Percentiles rank a stretch among this genome's conserved stretches.
phyloP scores from a whole-genome alignment of 2,329 filamentous ascomycete species.

The Hymenoscyphus repandus region DNA sequence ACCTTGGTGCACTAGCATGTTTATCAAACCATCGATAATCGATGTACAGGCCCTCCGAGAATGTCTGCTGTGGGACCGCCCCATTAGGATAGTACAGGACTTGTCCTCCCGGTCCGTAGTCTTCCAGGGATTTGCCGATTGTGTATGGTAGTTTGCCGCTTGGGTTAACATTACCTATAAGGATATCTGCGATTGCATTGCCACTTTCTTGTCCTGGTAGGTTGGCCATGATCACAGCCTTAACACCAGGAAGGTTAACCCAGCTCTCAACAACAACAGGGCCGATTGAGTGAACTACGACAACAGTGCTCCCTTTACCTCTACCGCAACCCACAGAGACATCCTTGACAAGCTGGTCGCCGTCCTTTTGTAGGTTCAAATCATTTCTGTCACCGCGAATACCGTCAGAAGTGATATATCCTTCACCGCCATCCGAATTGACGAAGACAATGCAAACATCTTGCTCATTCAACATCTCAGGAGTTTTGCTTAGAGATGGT shows the following conservation, averaged over 20 bases:
- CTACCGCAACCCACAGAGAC: slow-evolving; percentile 64
- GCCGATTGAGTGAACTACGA: slow-evolving; percentile 81
- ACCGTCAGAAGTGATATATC: slow-evolving; percentile 57
- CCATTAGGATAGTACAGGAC: slow-evolving; percentile 66
- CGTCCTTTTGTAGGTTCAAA: slow-evolving; percentile 66
- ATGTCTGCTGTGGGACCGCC: slow-evolving; percentile 73
- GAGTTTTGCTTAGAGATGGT: slow-evolving; percentile 38
- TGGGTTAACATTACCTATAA: slow-evolving; percentile 73
- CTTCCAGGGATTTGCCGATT: slow-evolving; percentile 65
- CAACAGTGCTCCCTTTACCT: slow-evolving; percentile 64
- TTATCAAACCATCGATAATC: slow-evolving; percentile 91
- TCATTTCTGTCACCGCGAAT: slow-evolving; percentile 76
- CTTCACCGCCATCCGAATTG: slow-evolving; percentile 81
- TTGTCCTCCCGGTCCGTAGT: slow-evolving; percentile 70
- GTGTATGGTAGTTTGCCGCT: slow-evolving; percentile 77
- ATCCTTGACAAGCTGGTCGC: slow-evolving; percentile 67
- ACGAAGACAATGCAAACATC: slow-evolving; percentile 85
- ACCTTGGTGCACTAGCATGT: slow-evolving; percentile 66
- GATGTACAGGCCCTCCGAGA: slow-evolving; percentile 76
- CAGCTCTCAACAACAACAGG: slow-evolving; percentile 76
- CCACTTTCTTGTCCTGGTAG: slow-evolving; percentile 84
- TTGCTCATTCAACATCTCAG: slow-evolving; percentile 49
- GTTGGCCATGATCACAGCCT: slow-evolving; percentile 77
- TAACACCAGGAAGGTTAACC: slow-evolving; percentile 71
- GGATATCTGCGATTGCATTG: slow-evolving; percentile 70